Evolutionary conservation across 331 rosid species (phyloP), one percentile per base, ranked within the genome.

Genomic region (Prunus yedoensis): DNA sequence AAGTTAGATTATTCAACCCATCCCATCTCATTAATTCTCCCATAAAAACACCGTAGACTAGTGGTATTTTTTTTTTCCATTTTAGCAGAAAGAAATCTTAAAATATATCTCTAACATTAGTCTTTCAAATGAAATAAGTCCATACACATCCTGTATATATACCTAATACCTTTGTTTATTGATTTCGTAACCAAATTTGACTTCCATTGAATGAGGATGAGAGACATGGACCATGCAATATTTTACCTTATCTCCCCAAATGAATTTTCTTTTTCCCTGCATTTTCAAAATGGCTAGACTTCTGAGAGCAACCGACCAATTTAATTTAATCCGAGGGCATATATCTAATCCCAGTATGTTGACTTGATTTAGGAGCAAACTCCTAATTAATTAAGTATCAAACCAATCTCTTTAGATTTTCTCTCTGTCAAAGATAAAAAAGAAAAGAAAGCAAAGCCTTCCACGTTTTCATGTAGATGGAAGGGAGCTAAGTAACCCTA

Each of bases 391-490:
- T 7, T 54, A n/a, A 10, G 4, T 10, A 5, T 6, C 41, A 25
- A 27, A 17, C 0, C 41, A 60, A 60, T 60, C 2, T 32, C 66
- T 27, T 38, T 38, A 6, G 43, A 38, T 38, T 38, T 38, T 27
- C n/a, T 25, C 66, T 60, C 20, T 0, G 10, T 17, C 38, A 5
- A 65, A 70, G 58, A 62, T 30, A 16, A 53, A 76, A 43, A 74
- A 10, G 9, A 76, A 43, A 76, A 16, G 38, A 35, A 35, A 27
- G 73, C 69, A 75, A 76, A 30, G 35, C 52, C 58, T 65, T 82
- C 23, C 23, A 23, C 78, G 38, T 74, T 86, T 80, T 80, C 87
- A 68, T 32, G 77, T 64, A 69, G 66, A 80, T n/a, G 16, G 38
- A 30, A 30, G 30, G 45, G 14, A 56, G 68, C 68, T 7, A 16